phyloP scores from a whole-genome alignment of 257 asterid species.

The Hygrophila difformis region DNA sequence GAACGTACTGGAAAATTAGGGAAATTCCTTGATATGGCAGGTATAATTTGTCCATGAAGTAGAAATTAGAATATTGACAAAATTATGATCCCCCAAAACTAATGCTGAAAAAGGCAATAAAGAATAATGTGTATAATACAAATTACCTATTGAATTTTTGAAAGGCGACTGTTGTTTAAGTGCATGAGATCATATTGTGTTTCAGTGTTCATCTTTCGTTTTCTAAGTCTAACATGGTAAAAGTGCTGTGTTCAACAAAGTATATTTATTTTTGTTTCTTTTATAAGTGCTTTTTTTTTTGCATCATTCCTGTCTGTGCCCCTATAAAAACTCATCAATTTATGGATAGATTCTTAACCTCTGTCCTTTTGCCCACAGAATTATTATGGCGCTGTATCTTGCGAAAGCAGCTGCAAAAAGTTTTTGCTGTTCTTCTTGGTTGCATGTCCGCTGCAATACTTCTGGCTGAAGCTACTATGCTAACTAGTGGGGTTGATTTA shows the following conservation, averaged over 20 bases:
- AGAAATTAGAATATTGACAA: conserved; percentile 9
- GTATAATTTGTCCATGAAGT: conserved; percentile 28
- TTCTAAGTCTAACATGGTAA: no score
- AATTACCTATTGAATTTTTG: no score
- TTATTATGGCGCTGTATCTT: conserved; percentile 87
- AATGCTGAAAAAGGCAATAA: neutral
- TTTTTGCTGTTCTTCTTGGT: conserved; percentile 77
- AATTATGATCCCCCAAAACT: neutral
- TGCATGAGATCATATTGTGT: no score
- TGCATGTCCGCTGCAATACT: conserved; percentile 92
- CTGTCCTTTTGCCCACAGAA: conserved; percentile 35
- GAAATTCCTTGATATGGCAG: conserved; percentile 60
- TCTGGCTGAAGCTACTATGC: conserved; percentile 94
- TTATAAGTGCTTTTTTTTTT: no score
- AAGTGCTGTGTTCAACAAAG: no score
- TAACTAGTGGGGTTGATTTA: conserved; percentile 92
- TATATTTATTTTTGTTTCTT: no score
- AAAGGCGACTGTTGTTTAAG: no score
- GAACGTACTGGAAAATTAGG: conserved; percentile 71
- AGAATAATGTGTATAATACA: no score
- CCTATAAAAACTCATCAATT: no score
- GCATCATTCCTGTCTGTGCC: no score
- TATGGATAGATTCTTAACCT: no score
- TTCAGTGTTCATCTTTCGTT: no score
- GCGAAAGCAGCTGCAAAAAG: conserved; percentile 59